These are phyloP conservation scores for Debaryomyces udenii DNA, from an alignment of 1,139 yeast species.

Conservation along the genomic window DNA sequence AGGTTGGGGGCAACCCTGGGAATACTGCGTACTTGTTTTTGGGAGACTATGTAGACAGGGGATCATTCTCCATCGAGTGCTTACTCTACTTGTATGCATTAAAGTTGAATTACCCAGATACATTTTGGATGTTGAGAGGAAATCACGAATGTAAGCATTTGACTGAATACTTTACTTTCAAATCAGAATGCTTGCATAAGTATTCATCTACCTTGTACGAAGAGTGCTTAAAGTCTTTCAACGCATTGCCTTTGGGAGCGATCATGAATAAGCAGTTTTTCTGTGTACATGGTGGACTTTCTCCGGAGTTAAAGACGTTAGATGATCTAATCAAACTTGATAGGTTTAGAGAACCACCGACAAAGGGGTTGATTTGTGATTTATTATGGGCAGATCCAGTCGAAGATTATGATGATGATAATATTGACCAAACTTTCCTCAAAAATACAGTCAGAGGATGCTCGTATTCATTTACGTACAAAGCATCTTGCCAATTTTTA, in stretches of 20 bases:
- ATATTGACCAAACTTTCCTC: constrained; percentile 54
- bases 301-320: constrained; percentile 76
- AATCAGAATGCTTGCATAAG: constrained; percentile 87
- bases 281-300: constrained; percentile 97
- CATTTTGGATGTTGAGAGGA: constrained; percentile 86
- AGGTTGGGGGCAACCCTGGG: constrained; percentile 90
- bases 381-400: constrained; percentile 95
- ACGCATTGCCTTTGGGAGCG: constrained; percentile 90
- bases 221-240: constrained; percentile 77
- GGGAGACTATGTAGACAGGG: constrained; percentile 97
- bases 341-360: constrained; percentile 91
- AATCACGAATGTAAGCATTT: constrained; percentile 95
- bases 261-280: constrained; percentile 92
- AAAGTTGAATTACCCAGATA: constrained; percentile 75
- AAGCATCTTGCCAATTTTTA: constrained; percentile 80
- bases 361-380: constrained; percentile 93
- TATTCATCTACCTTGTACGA: constrained; percentile 71
- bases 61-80: constrained; percentile 89
- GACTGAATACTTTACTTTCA: constrained; percentile 92
- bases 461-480: constrained; percentile 85
- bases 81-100: constrained; percentile 77
- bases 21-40: constrained; percentile 77
- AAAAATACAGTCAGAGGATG: constrained; percentile 86
- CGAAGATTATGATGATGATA: constrained; percentile 80
- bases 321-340: constrained; percentile 72